phyloP scores from a whole-genome alignment of 139 green algal genomes.

The Chlamydomonas incerta region DNA sequence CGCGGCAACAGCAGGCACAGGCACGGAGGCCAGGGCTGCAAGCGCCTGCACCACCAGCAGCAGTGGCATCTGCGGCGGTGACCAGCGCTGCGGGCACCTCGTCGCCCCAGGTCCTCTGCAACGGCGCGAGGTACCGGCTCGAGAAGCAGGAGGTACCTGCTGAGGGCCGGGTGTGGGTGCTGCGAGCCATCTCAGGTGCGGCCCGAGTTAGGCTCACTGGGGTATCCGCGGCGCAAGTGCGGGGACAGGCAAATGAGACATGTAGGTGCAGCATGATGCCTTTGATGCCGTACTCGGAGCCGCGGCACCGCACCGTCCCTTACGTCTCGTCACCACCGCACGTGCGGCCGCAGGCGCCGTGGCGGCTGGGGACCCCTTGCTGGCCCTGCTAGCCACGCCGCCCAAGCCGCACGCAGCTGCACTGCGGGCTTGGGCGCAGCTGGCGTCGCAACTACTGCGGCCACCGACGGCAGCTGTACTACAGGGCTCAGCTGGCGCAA shows the following conservation, averaged over 20 bases:
- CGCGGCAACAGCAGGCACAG: neutral
- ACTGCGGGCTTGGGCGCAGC: conserved; percentile 7
- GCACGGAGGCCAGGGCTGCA: neutral
- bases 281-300: neutral
- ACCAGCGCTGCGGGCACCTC: neutral
- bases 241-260: too few relatives aligned
- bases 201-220: too few relatives aligned
- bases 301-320: too few relatives aligned
- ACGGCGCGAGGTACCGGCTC: neutral
- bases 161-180: neutral
- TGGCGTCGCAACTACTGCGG: neutral
- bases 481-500: too few relatives aligned
- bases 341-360: conserved; percentile 7
- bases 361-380: neutral
- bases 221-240: too few relatives aligned
- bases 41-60: neutral
- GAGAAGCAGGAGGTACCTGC: neutral
- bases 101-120: neutral
- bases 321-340: too few relatives aligned
- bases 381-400: neutral
- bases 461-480: neutral
- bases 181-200: neutral
- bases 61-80: neutral
- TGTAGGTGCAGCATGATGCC: too few relatives aligned
- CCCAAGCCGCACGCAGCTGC: conserved; percentile 19